Evolutionary conservation across 257 asterid genomes (phyloP), one percentile per base, ranked within the genome.

Genomic region (Solanum chiquidenum): DNA sequence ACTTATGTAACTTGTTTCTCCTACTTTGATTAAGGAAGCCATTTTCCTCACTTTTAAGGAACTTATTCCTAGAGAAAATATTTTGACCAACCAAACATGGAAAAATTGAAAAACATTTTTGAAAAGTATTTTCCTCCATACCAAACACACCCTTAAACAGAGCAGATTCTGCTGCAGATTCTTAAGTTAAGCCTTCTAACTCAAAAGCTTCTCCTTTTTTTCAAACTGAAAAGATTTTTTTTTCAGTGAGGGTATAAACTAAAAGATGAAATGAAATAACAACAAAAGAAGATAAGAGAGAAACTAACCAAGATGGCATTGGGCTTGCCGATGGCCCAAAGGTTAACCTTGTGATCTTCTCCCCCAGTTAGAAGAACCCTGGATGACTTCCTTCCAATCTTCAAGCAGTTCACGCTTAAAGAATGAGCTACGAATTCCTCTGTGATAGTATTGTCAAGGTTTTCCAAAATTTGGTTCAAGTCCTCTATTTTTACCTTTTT

Each of bases 391-490:
- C 98, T 92, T 90, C 99, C 99, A 84, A 97, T 95, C 93, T 97
- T 97, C 86, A 97, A 93, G 93, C 99, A 97, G 93, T 97, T 97
- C 38, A 97, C 99, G 91, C 96, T 95, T 91, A 89, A 93, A 69
- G 99, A 93, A 94, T 97, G 99, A 25, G 99, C 99, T 90, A 97
- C 99, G 87, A 97, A 97, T 93, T 97, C 99, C 99, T 97, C 99
- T 97, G 86, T 35, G 23, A 58, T 18, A 83, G 79, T n/a, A 87
- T 49, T 6, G 94, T 97, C 90, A 97, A 97, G 99, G 98, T 84
- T 69, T 88, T 74, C 92, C 87, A 89, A 82, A 80, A 66, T 60
- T 44, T 79, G 85, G 85, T 60, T 79, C 18, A 12, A 82, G 42
- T 49, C 23, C 69, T 49, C 35, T 82, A 82, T 44, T 31, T 82